Evolutionary conservation across 2,329 filamentous ascomycete genomes (phyloP).

Genomic region (Colletotrichum sansevieriae): DNA sequence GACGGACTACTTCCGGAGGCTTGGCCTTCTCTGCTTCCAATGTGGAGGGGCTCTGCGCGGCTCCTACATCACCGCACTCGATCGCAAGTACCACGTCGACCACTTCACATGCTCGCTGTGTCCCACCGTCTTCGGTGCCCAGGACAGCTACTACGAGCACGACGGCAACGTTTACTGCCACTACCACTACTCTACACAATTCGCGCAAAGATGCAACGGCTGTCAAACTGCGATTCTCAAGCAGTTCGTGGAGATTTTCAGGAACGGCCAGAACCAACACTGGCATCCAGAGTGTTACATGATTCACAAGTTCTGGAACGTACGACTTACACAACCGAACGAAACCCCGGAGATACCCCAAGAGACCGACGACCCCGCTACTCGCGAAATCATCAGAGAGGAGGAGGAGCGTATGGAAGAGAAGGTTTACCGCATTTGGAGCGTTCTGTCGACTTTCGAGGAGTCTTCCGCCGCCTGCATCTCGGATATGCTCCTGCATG

Average conservation of each 20-base stretch:
- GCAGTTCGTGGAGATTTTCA: conserved; percentile 98
- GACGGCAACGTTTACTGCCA: conserved; percentile 97
- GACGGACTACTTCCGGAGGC: conserved; percentile 94
- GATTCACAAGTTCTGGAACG: conserved; percentile 99
- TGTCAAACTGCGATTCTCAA: conserved; percentile 98
- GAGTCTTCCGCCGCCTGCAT: conserved; percentile 98
- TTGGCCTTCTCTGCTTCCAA: conserved; percentile 90
- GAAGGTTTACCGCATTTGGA: conserved; percentile 98
- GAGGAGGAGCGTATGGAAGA: conserved; percentile 97
- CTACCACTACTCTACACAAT: conserved; percentile 98
- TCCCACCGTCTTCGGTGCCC: conserved; percentile 96
- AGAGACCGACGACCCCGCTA: conserved; percentile 67
- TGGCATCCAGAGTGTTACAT: conserved; percentile 99
- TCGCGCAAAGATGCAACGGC: conserved; percentile 95
- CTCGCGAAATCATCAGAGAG: conserved; percentile 81
- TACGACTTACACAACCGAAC: conserved; percentile 78
- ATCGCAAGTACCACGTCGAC: conserved; percentile 98
- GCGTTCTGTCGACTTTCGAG: conserved; percentile 95
- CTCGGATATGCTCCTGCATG: conserved; percentile 97
- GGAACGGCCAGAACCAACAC: conserved; percentile 97
- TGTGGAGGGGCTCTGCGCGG: conserved; percentile 94
- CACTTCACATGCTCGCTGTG: conserved; percentile 99
- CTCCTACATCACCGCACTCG: conserved; percentile 97
- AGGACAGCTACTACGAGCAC: conserved; percentile 99
- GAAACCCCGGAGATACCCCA: conserved; percentile 60